Base-by-base conservation (phyloP, 164 flowering plant species). In the Kalanchoe fedtschenkoi region DNA sequence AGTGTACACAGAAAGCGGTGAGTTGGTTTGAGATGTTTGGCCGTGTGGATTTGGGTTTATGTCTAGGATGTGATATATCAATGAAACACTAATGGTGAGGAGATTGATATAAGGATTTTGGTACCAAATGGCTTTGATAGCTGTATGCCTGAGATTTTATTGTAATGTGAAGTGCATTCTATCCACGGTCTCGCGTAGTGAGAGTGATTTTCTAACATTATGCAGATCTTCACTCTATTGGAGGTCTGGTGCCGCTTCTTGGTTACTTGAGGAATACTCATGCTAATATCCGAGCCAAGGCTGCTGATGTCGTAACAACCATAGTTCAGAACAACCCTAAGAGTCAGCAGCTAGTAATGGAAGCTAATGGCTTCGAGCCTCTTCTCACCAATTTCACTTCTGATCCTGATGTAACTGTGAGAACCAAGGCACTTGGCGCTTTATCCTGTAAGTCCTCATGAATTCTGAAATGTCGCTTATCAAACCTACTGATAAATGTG, bases 271-370 rank as follows among this genome's bases (percentile, higher is more conserved):
- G 75, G 71, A 90, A 86, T 61, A 57, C 89, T 2, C 86, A 87
- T 80, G 75, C 96, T 47, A 80, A 78, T 59, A 80, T 90, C 44
- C 83, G 95, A 72, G 96, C 97, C 41, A 93, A 90, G 74, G 92
- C 95, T 63, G 96, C 97, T 15, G 99, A 90, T 21, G 97, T 93
- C 58, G 86, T 93, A 6, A 82, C 85, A 55, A 93, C 97, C 15
- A 78, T 93, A 39, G 99, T 90, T 61, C 99, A 93, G 73, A 93
- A 93, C 77, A 93, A 93, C 61, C 97, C 96, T 1, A 75, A 54
- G 66, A 86, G 97, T 70, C 99, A 90, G 64, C 91, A 93, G 66
- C 69, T 93, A 60, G 99, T 93, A 10, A 93, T 93, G 97, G 99
- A 90, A 72, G 92, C 95, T 34, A 93, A 90, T 77, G 99, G 99